Evolutionary conservation across 441 rosid species (phyloP), one percentile per base, ranked within the genome.

Genomic region (Croton laevigatus): DNA sequence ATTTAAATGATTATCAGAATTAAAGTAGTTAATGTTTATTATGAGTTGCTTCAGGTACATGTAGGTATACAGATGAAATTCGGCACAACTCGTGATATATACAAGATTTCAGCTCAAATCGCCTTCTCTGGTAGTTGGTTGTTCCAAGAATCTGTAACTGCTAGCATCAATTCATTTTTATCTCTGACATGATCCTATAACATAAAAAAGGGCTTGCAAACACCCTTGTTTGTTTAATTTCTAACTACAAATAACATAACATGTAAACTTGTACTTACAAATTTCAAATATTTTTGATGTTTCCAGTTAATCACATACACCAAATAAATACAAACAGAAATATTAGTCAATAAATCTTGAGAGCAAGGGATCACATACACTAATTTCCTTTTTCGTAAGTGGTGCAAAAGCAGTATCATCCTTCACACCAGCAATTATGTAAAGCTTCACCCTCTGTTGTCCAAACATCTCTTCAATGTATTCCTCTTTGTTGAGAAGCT

Each of bases 331-430:
- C 27, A 59, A 51, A 45, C 3, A 37, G 17, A 68, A 57, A 11
- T 8, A 63, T 42, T 14, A 57, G 36, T 45, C 52, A 42, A 32
- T 42, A 64, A 38, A 37, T 60, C 22, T 22, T 59, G 71, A 54
- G 27, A 42, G 17, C 14, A 76, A 62, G n/a, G 52, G 4, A 51
- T 37, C 62, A 86, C 99, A 70, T 87, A 95, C 99, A 80, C 97
- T 95, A 69, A 95, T 95, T 84, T 93, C 99, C 84, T 93, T 95
- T 82, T 95, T 95, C 3, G 98, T 93, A 16, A 63, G 99, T 22
- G 98, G 99, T 67, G 95, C 97, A 82, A 95, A 95, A 69, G 88
- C 80, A 60, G 95, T 89, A 79, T 89, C 90, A 72, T 89, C 94
- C 70, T 85, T 81, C 73, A 95, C 95, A 66, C 98, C 91, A 69